Evolutionary conservation across 1,284 basidiomycete species (phyloP).

Genomic region (Rhodotorula glutinis): DNA sequence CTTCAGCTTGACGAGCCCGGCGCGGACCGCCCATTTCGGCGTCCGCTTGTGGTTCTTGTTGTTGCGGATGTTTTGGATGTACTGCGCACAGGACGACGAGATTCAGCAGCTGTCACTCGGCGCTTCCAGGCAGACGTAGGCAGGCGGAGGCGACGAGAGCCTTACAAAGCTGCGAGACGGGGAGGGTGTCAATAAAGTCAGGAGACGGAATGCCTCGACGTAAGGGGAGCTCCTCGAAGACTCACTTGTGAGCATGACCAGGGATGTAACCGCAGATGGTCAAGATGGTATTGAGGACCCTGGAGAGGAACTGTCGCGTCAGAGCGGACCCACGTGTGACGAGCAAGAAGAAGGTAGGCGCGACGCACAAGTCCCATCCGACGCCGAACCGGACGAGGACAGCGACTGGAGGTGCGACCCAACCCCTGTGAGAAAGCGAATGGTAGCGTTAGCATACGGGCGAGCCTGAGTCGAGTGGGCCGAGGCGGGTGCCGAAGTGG

Average conservation of each 20-base stretch:
- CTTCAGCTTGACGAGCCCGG: conserved; percentile 78
- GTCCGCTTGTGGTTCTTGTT: conserved; percentile 87
- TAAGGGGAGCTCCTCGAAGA: too few species aligned
- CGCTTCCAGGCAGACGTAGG: too few species aligned
- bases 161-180: conserved; percentile 16
- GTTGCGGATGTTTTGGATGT: conserved; percentile 79
- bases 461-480: too few species aligned
- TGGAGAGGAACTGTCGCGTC: conserved; percentile 48
- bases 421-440: conserved; percentile 14
- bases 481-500: too few species aligned
- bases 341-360: too few species aligned
- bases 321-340: conserved; percentile 53
- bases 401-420: conserved; percentile 53
- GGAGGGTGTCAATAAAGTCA: too few species aligned
- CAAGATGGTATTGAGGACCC: conserved; percentile 80
- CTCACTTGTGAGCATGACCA: conserved; percentile 54
- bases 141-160: not conserved
- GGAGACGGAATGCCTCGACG: too few species aligned
- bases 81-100: conserved; percentile 10
- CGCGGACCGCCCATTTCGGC: conserved; percentile 88
- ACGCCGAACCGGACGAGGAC: conserved; percentile 93
- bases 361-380: conserved; percentile 56
- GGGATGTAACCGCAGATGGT: conserved; percentile 89
- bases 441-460: not conserved
- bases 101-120: too few species aligned